Percentiles rank a stretch among this genome's conserved stretches.
Conservation (phyloP, 768 basidiomycete species). For the Sarcodon sp. region DNA sequence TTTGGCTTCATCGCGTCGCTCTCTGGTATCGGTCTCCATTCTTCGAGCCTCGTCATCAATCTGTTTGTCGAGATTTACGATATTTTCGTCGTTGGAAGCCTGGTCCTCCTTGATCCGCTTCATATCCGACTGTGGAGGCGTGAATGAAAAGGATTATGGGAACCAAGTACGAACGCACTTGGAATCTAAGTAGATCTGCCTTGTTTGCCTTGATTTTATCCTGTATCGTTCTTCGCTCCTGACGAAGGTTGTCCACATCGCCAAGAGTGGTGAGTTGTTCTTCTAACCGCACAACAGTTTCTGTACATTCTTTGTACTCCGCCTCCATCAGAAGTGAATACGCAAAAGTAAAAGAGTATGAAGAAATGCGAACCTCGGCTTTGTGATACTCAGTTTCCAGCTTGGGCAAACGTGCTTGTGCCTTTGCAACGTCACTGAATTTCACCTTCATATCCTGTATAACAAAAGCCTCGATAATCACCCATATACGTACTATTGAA, state of each 20-base stretch:
- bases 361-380: conserved; percentile 21
- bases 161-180: conserved; percentile 20
- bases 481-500: neutral
- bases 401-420: conserved; percentile 23
- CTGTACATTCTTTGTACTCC: neutral
- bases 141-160: neutral
- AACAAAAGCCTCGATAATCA: neutral
- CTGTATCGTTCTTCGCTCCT: conserved; percentile 18
- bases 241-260: conserved; percentile 13
- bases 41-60: conserved; percentile 42
- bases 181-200: conserved; percentile 26
- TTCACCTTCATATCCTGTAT: conserved; percentile 31
- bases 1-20: conserved; percentile 45
- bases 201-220: conserved; percentile 34
- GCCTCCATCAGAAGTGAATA: conserved; percentile 3
- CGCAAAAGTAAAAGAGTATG: neutral
- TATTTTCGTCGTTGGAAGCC: conserved; percentile 17
- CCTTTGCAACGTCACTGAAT: conserved; percentile 25
- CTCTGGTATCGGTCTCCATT: conserved; percentile 43
- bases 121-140: conserved; percentile 29
- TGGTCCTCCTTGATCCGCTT: conserved; percentile 33
- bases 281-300: neutral
- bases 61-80: conserved; percentile 25
- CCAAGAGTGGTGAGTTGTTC: neutral
- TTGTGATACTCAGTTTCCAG: conserved; percentile 24